Conservation (phyloP, 1,139 yeast genomes). For the Hemisphaericaspora subhashii region DNA sequence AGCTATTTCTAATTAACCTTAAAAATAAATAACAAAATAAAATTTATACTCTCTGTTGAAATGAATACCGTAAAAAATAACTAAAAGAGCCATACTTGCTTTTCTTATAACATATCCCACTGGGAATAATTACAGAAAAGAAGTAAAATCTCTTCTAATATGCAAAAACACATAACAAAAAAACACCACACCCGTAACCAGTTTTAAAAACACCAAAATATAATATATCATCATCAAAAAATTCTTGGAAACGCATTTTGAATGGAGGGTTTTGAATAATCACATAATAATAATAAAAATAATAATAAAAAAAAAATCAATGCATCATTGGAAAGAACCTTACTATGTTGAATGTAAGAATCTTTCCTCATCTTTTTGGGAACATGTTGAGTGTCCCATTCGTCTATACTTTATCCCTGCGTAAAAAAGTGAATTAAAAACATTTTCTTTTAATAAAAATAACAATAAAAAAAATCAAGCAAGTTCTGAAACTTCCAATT, state of each 20-base stretch:
- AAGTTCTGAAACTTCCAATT: conserved; percentile 22
- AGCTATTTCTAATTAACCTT: conserved; percentile 11
- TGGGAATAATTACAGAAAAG: background rate
- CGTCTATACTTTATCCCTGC: conserved; percentile 21
- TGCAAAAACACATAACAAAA: conserved; percentile 1
- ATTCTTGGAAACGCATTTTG: conserved; percentile 3
- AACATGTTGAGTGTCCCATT: conserved; percentile 8
- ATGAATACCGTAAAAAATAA: conserved; percentile 4
- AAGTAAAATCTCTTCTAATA: background rate
- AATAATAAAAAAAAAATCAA: background rate
- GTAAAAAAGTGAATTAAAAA: conserved; percentile 25
- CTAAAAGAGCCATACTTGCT: background rate
- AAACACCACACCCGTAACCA: conserved; percentile 8
- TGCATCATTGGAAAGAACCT: background rate
- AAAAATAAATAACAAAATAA: background rate
- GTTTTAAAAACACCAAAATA: background rate
- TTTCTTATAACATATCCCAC: too few relatives aligned
- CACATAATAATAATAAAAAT: background rate
- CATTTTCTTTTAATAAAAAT: conserved; percentile 8
- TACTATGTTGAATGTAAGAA: conserved; percentile 4
- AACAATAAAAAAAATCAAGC: conserved; percentile 7
- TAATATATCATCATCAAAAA: conserved; percentile 2
- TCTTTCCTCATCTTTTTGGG: conserved; percentile 4
- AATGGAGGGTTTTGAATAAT: conserved; percentile 2
- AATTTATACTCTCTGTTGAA: conserved; percentile 6